phyloP scores from a whole-genome alignment of 2,329 filamentous ascomycete genomes.

The Pyrenochaeta sp. region DNA sequence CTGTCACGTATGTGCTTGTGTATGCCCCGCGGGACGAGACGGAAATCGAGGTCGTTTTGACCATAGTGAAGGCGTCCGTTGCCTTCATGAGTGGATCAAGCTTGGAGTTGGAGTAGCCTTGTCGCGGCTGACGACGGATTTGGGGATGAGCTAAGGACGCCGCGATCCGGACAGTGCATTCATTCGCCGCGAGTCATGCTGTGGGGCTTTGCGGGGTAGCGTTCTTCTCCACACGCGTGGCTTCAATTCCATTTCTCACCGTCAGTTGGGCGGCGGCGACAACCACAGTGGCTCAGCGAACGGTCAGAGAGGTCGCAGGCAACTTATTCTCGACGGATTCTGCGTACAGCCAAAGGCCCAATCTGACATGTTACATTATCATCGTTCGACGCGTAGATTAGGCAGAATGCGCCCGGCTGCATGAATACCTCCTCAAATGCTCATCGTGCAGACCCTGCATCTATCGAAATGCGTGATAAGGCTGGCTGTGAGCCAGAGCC shows the following conservation, averaged over 20 bases:
- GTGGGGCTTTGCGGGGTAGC: constrained; percentile 14
- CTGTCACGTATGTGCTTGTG: constrained; percentile 26
- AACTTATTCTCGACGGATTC: no score
- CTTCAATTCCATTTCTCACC: no score
- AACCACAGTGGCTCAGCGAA: neutral
- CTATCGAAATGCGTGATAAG: constrained; percentile 3
- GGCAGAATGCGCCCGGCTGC: constrained; percentile 7
- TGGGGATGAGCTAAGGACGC: neutral
- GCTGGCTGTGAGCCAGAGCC: neutral
- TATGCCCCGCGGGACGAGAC: constrained; percentile 29
- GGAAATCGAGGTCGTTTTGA: constrained; percentile 25
- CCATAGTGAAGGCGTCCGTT: constrained; percentile 22
- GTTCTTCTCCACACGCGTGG: constrained; percentile 3
- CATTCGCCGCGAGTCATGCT: constrained; percentile 2
- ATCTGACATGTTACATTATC: no score
- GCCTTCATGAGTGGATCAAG: constrained; percentile 21
- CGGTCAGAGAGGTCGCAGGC: neutral
- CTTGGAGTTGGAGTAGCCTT: constrained; percentile 20
- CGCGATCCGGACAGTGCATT: neutral
- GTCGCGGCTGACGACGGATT: neutral
- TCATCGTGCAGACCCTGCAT: constrained; percentile 4
- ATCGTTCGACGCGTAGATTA: no score
- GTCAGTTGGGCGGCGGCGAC: no score
- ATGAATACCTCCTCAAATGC: constrained; percentile 4
- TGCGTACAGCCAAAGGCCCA: no score